These are phyloP conservation scores for Mycena alexandri DNA, from an alignment of 768 basidiomycete genomes.

Conservation along the genomic window DNA sequence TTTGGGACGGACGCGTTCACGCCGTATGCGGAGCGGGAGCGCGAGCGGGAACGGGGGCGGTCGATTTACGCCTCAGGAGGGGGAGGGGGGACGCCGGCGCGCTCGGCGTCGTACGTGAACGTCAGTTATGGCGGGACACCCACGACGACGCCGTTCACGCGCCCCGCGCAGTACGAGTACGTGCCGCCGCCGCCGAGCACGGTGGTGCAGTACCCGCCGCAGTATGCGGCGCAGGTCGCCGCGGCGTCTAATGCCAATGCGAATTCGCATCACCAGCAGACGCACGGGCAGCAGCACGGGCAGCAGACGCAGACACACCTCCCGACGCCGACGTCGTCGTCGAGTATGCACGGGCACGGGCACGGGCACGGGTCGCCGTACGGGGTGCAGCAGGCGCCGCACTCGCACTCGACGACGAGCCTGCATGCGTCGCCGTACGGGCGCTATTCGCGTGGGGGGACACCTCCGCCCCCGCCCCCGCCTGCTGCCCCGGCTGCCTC, in stretches of 20 bases:
- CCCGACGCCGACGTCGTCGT: background rate
- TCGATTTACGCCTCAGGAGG: background rate
- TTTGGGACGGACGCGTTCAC: background rate
- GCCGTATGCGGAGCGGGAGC: background rate
- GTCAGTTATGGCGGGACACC: too few species aligned
- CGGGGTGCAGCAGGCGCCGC: too few species aligned
- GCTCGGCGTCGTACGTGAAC: background rate
- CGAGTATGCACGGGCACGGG: background rate
- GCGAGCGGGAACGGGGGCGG: background rate
- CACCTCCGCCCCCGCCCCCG: background rate
- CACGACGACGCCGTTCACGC: background rate
- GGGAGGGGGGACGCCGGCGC: background rate
- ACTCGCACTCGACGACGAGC: too few species aligned
- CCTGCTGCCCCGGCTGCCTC: background rate
- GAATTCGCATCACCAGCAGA: too few species aligned
- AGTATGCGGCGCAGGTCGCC: background rate
- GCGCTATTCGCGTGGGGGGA: background rate
- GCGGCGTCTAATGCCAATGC: too few species aligned
- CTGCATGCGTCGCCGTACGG: background rate
- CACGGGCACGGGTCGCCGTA: too few species aligned
- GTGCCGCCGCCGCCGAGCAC: slow-evolving; percentile 36
- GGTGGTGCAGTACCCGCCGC: slow-evolving; percentile 35
- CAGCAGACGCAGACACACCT: background rate
- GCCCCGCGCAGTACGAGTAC: slow-evolving; percentile 12
- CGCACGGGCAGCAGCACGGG: slow-evolving; percentile 12